phyloP scores from a whole-genome alignment of 1,284 basidiomycete genomes.

The Ustilago loliicola region DNA sequence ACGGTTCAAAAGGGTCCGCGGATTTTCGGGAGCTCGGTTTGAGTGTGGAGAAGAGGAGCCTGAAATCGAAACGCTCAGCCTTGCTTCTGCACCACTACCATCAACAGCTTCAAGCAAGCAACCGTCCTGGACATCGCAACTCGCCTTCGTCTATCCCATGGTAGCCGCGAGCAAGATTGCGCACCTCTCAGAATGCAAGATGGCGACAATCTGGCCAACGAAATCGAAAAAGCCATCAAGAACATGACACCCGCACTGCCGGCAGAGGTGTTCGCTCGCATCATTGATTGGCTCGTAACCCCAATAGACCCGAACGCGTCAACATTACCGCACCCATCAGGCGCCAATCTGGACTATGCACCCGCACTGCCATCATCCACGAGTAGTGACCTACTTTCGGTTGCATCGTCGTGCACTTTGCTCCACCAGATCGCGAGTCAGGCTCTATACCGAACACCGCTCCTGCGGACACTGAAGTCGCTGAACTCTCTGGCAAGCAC shows the following conservation, averaged over 20 bases:
- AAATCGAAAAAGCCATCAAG: not conserved
- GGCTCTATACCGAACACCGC: conserved; percentile 20
- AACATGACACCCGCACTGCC: conserved; percentile 27
- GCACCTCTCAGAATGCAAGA: not conserved
- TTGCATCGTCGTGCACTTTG: conserved; percentile 14
- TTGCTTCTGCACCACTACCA: conserved; percentile 5
- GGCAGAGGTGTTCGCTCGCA: conserved; percentile 33
- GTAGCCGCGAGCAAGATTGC: not conserved
- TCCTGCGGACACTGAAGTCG: conserved; percentile 28
- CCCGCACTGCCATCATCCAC: conserved; percentile 19
- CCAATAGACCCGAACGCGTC: conserved; percentile 27
- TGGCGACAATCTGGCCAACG: not conserved
- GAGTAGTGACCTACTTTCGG: conserved; percentile 22
- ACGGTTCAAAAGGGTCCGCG: conserved; percentile 8
- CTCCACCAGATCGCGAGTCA: conserved; percentile 22
- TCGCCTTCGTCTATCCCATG: not conserved
- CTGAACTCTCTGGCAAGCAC: conserved; percentile 29
- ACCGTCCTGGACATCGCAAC: not conserved
- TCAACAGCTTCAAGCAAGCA: not conserved
- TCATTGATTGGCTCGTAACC: conserved; percentile 27
- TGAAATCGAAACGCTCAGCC: not conserved
- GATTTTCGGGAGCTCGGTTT: not conserved
- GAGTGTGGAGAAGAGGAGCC: conserved; percentile 8
- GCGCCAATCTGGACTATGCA: conserved; percentile 16
- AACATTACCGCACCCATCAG: conserved; percentile 27